Conservation (phyloP, 495 filamentous ascomycete genomes). For the Penicillium argentinense region DNA sequence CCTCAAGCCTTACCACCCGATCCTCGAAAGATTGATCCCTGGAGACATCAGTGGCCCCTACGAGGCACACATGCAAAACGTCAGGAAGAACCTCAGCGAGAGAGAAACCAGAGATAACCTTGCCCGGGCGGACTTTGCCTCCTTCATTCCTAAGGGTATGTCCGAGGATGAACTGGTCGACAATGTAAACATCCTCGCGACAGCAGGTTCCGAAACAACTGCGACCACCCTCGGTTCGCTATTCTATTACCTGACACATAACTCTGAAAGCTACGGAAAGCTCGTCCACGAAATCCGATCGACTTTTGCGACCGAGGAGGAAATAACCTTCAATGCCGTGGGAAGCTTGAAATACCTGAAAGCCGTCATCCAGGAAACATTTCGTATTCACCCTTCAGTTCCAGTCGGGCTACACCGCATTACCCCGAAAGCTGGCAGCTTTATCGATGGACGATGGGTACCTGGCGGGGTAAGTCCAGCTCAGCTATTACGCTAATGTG, state of each 20-base stretch:
- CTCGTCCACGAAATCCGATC: conserved; percentile 50
- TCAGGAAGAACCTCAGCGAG: neutral
- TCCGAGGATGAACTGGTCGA: neutral
- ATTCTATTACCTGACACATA: conserved; percentile 48
- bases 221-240: conserved; percentile 45
- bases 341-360: conserved; percentile 48
- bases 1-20: conserved; percentile 2
- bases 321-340: conserved; percentile 50
- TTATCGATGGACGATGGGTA: conserved; percentile 8
- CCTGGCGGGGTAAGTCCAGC: conserved; percentile 23
- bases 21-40: conserved; percentile 1
- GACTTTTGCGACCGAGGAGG: conserved; percentile 45
- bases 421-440: conserved; percentile 9
- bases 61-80: conserved; percentile 1
- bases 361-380: conserved; percentile 55
- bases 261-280: conserved; percentile 40
- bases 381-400: conserved; percentile 56
- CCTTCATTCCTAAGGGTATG: neutral
- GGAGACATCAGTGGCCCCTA: neutral
- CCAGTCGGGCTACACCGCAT: conserved; percentile 42
- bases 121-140: neutral
- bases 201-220: conserved; percentile 55
- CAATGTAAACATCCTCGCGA: neutral
- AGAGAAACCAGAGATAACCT: neutral
- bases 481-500: neutral